These are phyloP conservation scores for Geotrichum aggregatum DNA, from an alignment of 1,139 yeast species.

Conservation along the genomic window DNA sequence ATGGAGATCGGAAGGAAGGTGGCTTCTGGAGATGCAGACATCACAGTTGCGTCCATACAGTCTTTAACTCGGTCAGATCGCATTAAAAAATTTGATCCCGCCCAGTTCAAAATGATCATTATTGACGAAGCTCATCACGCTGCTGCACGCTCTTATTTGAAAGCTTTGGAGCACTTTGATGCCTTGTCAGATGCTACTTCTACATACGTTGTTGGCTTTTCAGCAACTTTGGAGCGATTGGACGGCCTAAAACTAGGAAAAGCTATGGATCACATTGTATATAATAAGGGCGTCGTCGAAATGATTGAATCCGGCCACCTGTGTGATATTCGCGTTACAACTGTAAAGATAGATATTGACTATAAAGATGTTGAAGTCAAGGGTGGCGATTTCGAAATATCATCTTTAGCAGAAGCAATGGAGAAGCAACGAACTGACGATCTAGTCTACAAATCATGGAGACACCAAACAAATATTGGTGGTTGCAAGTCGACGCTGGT, in stretches of 20 bases:
- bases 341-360: constrained; percentile 47
- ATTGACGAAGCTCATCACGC: constrained; percentile 95
- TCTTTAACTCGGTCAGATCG: constrained; percentile 51
- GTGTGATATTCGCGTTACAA: constrained; percentile 63
- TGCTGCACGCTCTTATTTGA: constrained; percentile 63
- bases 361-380: constrained; percentile 35
- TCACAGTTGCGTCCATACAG: constrained; percentile 75
- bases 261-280: constrained; percentile 72
- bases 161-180: constrained; percentile 53
- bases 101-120: constrained; percentile 63
- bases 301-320: constrained; percentile 70
- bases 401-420: constrained; percentile 52
- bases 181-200: constrained; percentile 45
- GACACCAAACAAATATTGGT: constrained; percentile 37
- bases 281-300: constrained; percentile 58
- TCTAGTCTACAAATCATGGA: constrained; percentile 57
- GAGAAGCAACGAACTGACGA: constrained; percentile 53
- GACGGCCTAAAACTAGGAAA: constrained; percentile 60
- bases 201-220: constrained; percentile 70
- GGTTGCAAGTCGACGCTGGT: constrained; percentile 60
- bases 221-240: constrained; percentile 72
- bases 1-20: constrained; percentile 65
- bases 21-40: constrained; percentile 48
- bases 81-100: constrained; percentile 51
- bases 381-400: constrained; percentile 53